A percentile compares a stretch with the other conserved stretches of the same genome.
These are phyloP conservation scores for Leptographium galeiforme DNA, from an alignment of 2,329 filamentous ascomycete genomes.

Conservation along the genomic window DNA sequence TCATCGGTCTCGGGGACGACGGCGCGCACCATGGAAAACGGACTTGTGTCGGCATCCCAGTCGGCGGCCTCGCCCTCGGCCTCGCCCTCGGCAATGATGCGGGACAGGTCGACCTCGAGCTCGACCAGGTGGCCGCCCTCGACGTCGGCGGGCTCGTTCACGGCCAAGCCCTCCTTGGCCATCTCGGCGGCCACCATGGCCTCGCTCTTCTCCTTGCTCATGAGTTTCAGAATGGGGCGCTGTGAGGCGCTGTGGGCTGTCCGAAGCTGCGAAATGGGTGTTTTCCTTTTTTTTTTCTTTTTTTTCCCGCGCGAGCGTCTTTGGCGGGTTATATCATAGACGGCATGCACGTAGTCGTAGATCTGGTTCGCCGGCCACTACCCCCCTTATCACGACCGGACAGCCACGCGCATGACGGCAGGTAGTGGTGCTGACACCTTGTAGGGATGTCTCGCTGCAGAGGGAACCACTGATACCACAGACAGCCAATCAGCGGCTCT, in stretches of 20 bases:
- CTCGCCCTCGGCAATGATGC: constrained; percentile 14
- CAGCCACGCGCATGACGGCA: too few relatives aligned
- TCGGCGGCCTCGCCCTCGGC: constrained; percentile 16
- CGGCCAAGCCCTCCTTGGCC: too few relatives aligned
- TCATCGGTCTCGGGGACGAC: constrained; percentile 21
- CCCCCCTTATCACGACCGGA: too few relatives aligned
- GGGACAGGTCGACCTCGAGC: constrained; percentile 19
- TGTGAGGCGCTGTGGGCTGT: too few relatives aligned
- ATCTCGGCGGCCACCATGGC: neutral
- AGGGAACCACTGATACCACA: neutral
- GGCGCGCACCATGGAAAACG: constrained; percentile 18
- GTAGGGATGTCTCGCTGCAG: neutral
- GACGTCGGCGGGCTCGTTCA: neutral
- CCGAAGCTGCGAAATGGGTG: too few relatives aligned
- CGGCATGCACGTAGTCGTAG: too few relatives aligned
- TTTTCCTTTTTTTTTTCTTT: too few relatives aligned
- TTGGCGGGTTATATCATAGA: too few relatives aligned
- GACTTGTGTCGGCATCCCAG: constrained; percentile 13
- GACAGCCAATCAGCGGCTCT: neutral
- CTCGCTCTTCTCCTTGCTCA: neutral
- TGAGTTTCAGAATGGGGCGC: neutral
- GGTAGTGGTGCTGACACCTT: too few relatives aligned
- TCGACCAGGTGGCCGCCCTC: constrained; percentile 17
- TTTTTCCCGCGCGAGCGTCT: too few relatives aligned
- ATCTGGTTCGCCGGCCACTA: too few relatives aligned